These are phyloP conservation scores for Scheffersomyces titani DNA, from an alignment of 1,139 yeast genomes.

Conservation along the genomic window DNA sequence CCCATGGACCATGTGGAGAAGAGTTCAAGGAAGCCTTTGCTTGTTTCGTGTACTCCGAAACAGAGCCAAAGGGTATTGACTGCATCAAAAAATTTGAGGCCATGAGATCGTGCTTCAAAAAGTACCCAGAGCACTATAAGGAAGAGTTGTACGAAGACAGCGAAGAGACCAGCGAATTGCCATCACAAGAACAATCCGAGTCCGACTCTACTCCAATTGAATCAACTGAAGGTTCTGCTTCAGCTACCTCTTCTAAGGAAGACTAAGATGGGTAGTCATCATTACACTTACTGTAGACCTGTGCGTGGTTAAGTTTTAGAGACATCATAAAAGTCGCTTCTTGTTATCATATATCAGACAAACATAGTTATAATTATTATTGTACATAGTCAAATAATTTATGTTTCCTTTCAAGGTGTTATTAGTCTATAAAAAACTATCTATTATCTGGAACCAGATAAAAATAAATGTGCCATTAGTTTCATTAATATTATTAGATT, in stretches of 20 bases:
- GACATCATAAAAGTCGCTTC: background rate
- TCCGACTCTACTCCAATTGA: conserved; percentile 12
- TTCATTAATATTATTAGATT: background rate
- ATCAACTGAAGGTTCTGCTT: conserved; percentile 11
- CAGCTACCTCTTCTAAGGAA: background rate
- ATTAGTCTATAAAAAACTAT: background rate
- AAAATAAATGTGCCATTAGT: background rate
- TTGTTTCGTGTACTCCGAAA: conserved; percentile 92
- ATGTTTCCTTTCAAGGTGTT: background rate
- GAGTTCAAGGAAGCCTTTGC: conserved; percentile 96
- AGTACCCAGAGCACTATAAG: conserved; percentile 90
- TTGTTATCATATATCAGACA: background rate
- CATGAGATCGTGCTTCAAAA: conserved; percentile 95
- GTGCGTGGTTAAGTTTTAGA: background rate
- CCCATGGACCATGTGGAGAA: conserved; percentile 97
- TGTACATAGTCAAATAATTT: background rate
- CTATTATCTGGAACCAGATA: background rate
- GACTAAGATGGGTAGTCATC: background rate
- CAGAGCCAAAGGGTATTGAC: conserved; percentile 96
- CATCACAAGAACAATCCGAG: background rate
- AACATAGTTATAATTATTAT: background rate
- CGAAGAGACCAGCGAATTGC: conserved; percentile 19
- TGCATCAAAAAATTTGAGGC: conserved; percentile 88
- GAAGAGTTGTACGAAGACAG: conserved; percentile 87
- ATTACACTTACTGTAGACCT: background rate